Percentiles rank a stretch among this genome's conserved stretches.
phyloP scores from a whole-genome alignment of 1,284 basidiomycete species.

The Earliella scabrosa region DNA sequence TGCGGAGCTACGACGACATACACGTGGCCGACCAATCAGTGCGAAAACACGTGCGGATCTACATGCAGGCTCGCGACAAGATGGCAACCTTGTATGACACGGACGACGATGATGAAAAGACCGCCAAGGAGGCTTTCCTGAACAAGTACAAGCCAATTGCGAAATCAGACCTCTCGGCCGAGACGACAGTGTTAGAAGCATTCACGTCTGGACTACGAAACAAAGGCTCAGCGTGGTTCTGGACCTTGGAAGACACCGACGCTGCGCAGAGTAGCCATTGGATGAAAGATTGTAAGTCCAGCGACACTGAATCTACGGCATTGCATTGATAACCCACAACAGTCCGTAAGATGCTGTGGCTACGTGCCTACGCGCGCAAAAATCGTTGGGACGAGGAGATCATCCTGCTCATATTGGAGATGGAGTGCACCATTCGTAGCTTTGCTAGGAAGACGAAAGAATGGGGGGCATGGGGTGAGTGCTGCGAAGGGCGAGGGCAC shows the following conservation, averaged over 20 bases:
- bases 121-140: neutral
- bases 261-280: neutral
- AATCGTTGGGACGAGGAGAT: neutral
- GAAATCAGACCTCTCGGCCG: neutral
- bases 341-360: neutral
- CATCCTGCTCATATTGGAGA: neutral
- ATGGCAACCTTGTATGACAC: neutral
- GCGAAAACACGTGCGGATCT: neutral
- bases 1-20: constrained; percentile 1
- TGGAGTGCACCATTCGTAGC: neutral
- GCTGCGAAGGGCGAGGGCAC: too few relatives aligned
- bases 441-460: neutral
- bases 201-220: neutral
- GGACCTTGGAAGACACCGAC: too few relatives aligned
- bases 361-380: neutral
- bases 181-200: neutral
- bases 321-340: too few relatives aligned
- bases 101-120: neutral
- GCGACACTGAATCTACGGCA: too few relatives aligned
- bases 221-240: neutral
- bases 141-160: neutral
- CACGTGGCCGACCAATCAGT: neutral
- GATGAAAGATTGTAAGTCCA: neutral
- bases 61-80: neutral
- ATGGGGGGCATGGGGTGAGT: neutral